A percentile compares a stretch with the other conserved stretches of the same genome.
Evolutionary conservation across 208 protist genomes (phyloP).

Genomic region (Phytomonas sp.): DNA sequence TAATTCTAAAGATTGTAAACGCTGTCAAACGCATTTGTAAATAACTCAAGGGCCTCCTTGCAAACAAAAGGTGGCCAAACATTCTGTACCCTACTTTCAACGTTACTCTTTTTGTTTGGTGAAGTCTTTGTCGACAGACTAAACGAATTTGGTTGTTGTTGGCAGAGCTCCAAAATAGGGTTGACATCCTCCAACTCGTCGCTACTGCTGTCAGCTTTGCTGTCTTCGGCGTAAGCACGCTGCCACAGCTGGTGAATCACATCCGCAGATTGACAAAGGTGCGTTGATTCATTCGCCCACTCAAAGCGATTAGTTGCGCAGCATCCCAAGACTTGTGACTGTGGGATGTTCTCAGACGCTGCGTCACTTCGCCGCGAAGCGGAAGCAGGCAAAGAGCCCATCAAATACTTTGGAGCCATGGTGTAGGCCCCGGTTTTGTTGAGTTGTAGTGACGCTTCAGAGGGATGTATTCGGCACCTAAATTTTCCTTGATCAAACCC

Average conservation of each 20-base stretch:
- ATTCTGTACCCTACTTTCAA: not conserved
- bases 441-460: not conserved
- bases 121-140: not conserved
- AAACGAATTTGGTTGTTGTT: not conserved
- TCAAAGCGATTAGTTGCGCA: not conserved
- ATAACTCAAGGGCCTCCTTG: slow-evolving; percentile 8
- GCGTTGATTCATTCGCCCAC: not conserved
- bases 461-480: not conserved
- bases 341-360: not conserved
- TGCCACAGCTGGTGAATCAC: not conserved
- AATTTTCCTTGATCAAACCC: not conserved
- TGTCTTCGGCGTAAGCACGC: not conserved
- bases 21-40: slow-evolving; percentile 4
- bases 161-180: slow-evolving; percentile 16
- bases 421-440: not conserved
- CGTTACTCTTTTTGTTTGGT: not conserved
- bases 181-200: slow-evolving; percentile 19
- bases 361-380: not conserved
- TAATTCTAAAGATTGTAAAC: not conserved
- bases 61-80: not conserved
- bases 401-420: not conserved
- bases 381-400: not conserved
- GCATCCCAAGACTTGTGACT: not conserved
- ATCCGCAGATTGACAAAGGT: not conserved
- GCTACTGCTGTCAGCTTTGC: not conserved